A percentile compares a stretch with the other conserved stretches of the same genome.
Evolutionary conservation across 164 flowering plant genomes (phyloP).

Genomic region (Nymphaea thermarum): DNA sequence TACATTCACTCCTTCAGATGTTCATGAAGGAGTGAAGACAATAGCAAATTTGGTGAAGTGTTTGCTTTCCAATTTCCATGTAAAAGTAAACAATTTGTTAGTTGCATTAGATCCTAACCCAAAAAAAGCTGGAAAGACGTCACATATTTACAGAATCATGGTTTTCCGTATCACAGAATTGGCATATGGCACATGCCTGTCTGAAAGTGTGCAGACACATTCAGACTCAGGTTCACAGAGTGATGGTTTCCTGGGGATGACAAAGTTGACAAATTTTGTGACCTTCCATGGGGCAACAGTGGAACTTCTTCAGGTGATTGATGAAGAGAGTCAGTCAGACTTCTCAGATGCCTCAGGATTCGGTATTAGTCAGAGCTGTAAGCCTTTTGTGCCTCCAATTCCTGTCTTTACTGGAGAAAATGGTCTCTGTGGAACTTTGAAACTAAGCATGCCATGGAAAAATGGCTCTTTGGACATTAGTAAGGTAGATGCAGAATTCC

Average conservation of each 20-base stretch:
- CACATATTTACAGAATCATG: constrained; percentile 20
- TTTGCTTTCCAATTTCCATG: constrained; percentile 77
- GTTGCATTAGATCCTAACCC: constrained; percentile 70
- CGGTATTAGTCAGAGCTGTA: constrained; percentile 13
- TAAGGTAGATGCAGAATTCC: constrained; percentile 65
- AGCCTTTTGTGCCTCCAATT: constrained; percentile 21
- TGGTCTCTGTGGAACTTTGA: constrained; percentile 68
- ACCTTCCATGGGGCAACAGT: constrained; percentile 65
- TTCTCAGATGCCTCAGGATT: constrained; percentile 18
- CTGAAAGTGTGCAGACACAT: constrained; percentile 30
- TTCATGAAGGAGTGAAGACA: constrained; percentile 90
- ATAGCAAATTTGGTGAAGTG: constrained; percentile 83
- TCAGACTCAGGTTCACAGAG: constrained; percentile 13
- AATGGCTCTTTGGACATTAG: constrained; percentile 77
- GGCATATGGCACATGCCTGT: constrained; percentile 69
- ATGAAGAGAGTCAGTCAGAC: constrained; percentile 15
- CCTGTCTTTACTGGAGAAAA: constrained; percentile 51
- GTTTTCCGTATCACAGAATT: constrained; percentile 60
- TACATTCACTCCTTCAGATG: constrained; percentile 29
- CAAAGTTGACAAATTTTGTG: constrained; percentile 50
- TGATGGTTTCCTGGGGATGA: constrained; percentile 55
- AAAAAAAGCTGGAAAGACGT: constrained; percentile 20
- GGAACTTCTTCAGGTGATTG: constrained; percentile 64
- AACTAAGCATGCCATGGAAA: constrained; percentile 81
- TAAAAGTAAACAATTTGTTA: constrained; percentile 55